Evolutionary conservation across 176 grass and related monocot species (phyloP).

Genomic region (Oryza nivara): DNA sequence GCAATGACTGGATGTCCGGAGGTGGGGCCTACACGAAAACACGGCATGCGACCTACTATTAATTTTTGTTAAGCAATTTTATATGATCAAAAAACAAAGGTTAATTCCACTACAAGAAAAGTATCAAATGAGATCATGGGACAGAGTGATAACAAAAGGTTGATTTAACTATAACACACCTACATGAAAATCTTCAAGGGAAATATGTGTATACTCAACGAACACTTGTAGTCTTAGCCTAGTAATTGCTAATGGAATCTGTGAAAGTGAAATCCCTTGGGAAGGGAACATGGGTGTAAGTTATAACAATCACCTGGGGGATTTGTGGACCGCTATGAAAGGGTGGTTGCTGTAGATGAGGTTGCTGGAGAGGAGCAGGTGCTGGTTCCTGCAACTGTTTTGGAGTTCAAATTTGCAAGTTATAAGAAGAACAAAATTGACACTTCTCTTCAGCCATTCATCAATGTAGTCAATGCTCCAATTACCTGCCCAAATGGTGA

Average conservation of each 20-base stretch:
- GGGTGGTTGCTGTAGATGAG: conserved; percentile 66
- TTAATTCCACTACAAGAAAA: conserved; percentile 5
- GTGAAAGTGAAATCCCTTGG: neutral
- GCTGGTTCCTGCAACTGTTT: conserved; percentile 73
- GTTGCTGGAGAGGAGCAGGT: conserved; percentile 49
- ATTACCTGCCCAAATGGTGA: conserved; percentile 85
- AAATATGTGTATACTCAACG: neutral
- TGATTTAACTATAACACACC: neutral
- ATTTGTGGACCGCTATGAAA: conserved; percentile 71
- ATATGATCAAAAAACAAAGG: neutral
- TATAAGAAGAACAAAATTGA: neutral
- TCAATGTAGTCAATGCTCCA: neutral
- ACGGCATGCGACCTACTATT: neutral
- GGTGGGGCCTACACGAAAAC: conserved; percentile 50
- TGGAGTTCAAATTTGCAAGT: conserved; percentile 16
- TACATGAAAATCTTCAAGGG: neutral
- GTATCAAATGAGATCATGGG: neutral
- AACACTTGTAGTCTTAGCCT: neutral
- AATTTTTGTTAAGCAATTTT: neutral
- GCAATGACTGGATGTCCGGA: conserved; percentile 71
- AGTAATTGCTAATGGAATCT: neutral
- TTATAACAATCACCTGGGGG: conserved; percentile 54
- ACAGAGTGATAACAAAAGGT: neutral
- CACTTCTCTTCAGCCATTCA: conserved; percentile 26
- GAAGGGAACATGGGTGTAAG: neutral